Conservation (phyloP, 352 stramenopile genomes). For the Hyaloperonospora brassicae region DNA sequence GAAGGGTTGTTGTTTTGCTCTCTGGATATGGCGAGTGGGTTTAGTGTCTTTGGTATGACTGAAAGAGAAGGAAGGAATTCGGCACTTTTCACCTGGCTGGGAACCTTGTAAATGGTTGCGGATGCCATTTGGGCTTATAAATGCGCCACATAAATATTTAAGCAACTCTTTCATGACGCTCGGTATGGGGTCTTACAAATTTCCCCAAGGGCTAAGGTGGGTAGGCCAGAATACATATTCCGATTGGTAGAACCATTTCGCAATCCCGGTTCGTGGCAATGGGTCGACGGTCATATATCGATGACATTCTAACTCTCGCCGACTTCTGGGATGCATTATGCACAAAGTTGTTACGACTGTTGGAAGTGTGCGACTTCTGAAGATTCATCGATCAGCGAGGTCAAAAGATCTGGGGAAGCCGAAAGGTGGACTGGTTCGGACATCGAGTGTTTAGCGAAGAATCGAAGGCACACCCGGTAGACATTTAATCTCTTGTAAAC, state of each 20-base stretch:
- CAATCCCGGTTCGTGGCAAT: neutral
- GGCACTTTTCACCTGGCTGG: neutral
- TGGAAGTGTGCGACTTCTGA: too few species aligned
- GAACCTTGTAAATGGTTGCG: neutral
- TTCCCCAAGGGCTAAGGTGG: neutral
- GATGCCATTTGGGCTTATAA: neutral
- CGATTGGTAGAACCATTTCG: too few species aligned
- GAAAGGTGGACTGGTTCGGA: too few species aligned
- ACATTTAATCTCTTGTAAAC: too few species aligned
- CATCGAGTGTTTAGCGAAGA: too few species aligned
- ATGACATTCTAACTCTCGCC: neutral
- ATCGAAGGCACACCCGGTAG: too few species aligned
- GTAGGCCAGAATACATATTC: too few species aligned
- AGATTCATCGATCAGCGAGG: too few species aligned
- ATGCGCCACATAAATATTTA: neutral
- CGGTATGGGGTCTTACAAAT: neutral
- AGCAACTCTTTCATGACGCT: neutral
- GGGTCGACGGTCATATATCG: neutral
- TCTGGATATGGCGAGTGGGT: neutral
- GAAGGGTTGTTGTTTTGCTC: neutral
- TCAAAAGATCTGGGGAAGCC: too few species aligned
- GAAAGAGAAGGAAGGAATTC: neutral
- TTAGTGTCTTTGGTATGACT: neutral
- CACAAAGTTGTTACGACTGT: neutral
- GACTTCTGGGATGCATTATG: neutral